These are phyloP conservation scores for Cymbidium sinense DNA, from an alignment of 106 monocot species.

Conservation along the genomic window DNA sequence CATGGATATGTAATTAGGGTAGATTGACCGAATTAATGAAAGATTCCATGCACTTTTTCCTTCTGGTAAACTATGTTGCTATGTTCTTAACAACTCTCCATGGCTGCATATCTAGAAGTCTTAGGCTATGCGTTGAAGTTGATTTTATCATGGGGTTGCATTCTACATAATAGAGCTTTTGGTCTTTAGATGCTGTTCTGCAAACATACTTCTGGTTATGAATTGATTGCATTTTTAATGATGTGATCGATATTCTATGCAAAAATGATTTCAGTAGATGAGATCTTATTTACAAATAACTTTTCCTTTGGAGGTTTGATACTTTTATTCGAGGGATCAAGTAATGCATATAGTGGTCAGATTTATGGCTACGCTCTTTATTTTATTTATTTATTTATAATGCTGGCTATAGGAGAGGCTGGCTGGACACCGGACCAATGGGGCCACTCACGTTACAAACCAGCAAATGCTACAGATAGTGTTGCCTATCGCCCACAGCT, in stretches of 20 bases:
- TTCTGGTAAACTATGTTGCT: background rate
- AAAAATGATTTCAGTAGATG: background rate
- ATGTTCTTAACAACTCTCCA: background rate
- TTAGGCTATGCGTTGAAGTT: background rate
- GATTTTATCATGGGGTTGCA: background rate
- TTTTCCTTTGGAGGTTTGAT: background rate
- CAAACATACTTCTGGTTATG: background rate
- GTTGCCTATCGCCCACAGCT: slow-evolving; percentile 61
- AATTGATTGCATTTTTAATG: background rate
- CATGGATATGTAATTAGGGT: background rate
- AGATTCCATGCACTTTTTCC: background rate
- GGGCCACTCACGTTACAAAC: slow-evolving; percentile 83
- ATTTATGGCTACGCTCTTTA: background rate
- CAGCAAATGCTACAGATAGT: slow-evolving; percentile 51
- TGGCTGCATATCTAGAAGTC: background rate
- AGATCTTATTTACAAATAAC: background rate
- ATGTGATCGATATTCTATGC: background rate
- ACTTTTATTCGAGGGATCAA: background rate
- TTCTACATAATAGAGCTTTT: background rate
- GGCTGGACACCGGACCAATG: slow-evolving; percentile 98
- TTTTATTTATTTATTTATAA: too few relatives aligned
- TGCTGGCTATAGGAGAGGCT: slow-evolving; percentile 62
- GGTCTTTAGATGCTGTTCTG: background rate
- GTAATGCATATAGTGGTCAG: background rate
- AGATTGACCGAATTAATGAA: background rate